Conservation (phyloP, 805 yeast species). For the Candida koratica region DNA sequence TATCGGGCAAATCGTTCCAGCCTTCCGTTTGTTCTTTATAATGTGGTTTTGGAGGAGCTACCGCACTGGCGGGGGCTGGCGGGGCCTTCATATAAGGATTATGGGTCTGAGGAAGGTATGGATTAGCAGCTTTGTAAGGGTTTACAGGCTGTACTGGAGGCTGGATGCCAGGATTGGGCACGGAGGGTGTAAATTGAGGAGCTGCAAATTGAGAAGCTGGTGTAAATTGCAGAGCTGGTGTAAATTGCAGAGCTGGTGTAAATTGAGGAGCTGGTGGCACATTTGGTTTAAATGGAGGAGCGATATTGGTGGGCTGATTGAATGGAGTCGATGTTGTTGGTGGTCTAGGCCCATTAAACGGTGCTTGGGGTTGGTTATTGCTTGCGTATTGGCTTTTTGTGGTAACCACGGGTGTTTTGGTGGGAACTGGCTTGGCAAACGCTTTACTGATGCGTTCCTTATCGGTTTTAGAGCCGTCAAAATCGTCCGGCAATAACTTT, state of each 20-base stretch:
- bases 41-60: slow-evolving; percentile 25
- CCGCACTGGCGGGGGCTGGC: slow-evolving; percentile 18
- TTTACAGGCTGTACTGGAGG: slow-evolving; percentile 3
- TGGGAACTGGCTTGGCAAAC: slow-evolving; percentile 30
- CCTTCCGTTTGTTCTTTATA: slow-evolving; percentile 54
- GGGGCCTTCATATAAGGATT: slow-evolving; percentile 35
- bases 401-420: slow-evolving; percentile 11
- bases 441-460: slow-evolving; percentile 78
- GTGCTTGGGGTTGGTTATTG: not conserved
- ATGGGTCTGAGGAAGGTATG: slow-evolving; percentile 18
- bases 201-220: not conserved
- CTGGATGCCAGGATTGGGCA: slow-evolving; percentile 1
- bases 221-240: slow-evolving; percentile 1
- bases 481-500: slow-evolving; percentile 65
- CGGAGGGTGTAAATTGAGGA: not conserved
- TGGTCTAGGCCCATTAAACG: slow-evolving; percentile 12
- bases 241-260: not conserved
- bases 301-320: slow-evolving; percentile 10
- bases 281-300: slow-evolving; percentile 14
- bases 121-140: slow-evolving; percentile 20
- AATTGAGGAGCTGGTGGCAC: slow-evolving; percentile 4
- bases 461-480: slow-evolving; percentile 66
- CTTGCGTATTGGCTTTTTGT: slow-evolving; percentile 7
- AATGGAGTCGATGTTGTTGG: slow-evolving; percentile 11
- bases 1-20: slow-evolving; percentile 67